Evolutionary conservation across 257 asterid genomes (phyloP), one percentile per base, ranked within the genome.

Genomic region (Paulownia fortunei): DNA sequence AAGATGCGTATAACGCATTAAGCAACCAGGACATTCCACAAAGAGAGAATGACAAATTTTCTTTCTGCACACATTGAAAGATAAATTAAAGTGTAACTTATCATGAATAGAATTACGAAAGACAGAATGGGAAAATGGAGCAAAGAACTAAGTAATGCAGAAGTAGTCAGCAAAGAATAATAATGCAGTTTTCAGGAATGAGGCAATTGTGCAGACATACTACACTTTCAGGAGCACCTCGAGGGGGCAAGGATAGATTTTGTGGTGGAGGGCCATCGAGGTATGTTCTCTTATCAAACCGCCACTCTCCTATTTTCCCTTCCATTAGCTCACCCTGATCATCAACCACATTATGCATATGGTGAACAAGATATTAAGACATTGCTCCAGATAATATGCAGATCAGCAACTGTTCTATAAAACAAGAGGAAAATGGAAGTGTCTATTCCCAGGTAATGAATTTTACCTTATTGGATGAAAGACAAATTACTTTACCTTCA

Each of bases 211-310:
- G 42, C 18, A 51, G 55, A 69, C 77, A 6, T 84, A 91, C 97
- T 90, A 91, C 92, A 32, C 90, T 85, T 76, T 87, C 83, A 13
- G 97, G 94, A 68, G 84, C 86, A 4, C 87, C 88, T 12, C 77
- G 80, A 51, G 94, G 92, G 18, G 94, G 97, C 72, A 87, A 70
- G n/a, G 90, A 27, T 41, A 91, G 72, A 67, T 91, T 87, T 65
- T 83, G 86, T 23, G 91, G 94, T 1, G 88, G 90, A 23, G 89
- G 83, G 26, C 27, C 69, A 2, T 42, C 46, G 27, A 72, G 77
- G 65, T 76, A 84, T 4, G 64, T 9, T 79, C 97, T 86, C 85
- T 91, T 91, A 34, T 89, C 88, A 30, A 91, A 91, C 63, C 85
- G 70, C 97, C 94, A 91, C 52, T 85, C 90, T 52, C 94, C 91